Conservation (phyloP, 768 basidiomycete genomes). For the Pisolithus marmoratus region DNA sequence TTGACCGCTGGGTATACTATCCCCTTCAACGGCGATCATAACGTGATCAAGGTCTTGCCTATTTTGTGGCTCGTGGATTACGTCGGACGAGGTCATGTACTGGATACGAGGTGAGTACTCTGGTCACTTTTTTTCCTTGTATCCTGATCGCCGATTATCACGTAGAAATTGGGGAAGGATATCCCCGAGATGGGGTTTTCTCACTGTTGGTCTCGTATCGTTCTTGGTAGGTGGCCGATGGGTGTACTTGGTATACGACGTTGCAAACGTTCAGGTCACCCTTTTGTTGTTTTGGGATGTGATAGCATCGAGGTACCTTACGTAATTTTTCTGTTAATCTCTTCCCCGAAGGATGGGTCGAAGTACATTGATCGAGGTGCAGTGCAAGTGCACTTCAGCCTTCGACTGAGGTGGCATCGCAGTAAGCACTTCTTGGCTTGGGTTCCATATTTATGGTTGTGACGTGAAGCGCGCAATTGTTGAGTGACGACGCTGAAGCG, state of each 20-base stretch:
- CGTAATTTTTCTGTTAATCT: background rate
- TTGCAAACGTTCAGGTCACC: constrained; percentile 35
- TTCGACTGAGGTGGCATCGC: too few relatives aligned
- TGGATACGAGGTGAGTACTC: constrained; percentile 34
- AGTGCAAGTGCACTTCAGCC: too few relatives aligned
- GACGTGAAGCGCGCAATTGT: too few relatives aligned
- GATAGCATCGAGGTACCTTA: constrained; percentile 1
- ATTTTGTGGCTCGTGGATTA: constrained; percentile 61
- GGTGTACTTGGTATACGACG: constrained; percentile 64
- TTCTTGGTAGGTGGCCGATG: constrained; percentile 64
- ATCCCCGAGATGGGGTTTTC: constrained; percentile 49
- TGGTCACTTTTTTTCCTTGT: background rate
- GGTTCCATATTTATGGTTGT: too few relatives aligned
- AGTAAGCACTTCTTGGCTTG: too few relatives aligned
- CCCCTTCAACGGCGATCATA: constrained; percentile 80
- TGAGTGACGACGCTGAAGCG: too few relatives aligned
- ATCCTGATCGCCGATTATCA: background rate
- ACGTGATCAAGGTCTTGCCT: constrained; percentile 57
- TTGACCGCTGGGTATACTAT: constrained; percentile 72
- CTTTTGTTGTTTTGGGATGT: constrained; percentile 7
- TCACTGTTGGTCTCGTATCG: constrained; percentile 43
- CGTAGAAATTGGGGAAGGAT: background rate
- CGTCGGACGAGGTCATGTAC: constrained; percentile 46
- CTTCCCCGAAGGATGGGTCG: too few relatives aligned
- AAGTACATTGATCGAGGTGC: too few relatives aligned